phyloP scores from a whole-genome alignment of 129 eudicot genomes.

The Ambrosia trifida region DNA sequence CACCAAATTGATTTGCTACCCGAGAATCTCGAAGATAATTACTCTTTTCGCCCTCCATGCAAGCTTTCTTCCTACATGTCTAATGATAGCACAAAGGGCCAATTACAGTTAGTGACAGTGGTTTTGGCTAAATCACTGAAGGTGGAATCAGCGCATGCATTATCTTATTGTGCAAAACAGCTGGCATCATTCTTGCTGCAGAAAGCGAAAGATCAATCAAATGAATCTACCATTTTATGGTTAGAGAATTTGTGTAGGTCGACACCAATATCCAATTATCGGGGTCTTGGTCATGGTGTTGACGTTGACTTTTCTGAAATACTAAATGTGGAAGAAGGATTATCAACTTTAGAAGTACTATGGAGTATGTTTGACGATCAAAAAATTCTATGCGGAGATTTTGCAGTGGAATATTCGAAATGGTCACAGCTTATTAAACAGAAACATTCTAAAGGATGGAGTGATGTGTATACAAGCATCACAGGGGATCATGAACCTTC shows the following conservation, averaged over 20 bases:
- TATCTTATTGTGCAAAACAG: conserved; percentile 53
- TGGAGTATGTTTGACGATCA: conserved; percentile 50
- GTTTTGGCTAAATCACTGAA: conserved; percentile 45
- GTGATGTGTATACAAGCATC: conserved; percentile 46
- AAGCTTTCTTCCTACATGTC: conserved; percentile 31
- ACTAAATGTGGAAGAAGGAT: conserved; percentile 34
- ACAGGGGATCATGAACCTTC: conserved; percentile 48
- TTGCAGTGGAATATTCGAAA: conserved; percentile 42
- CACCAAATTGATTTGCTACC: conserved; percentile 44
- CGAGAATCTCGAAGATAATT: conserved; percentile 41
- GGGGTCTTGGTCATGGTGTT: conserved; percentile 27
- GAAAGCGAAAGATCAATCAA: conserved; percentile 45
- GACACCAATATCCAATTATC: conserved; percentile 31
- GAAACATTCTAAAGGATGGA: conserved; percentile 68
- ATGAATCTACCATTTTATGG: conserved; percentile 44
- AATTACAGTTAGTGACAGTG: conserved; percentile 34
- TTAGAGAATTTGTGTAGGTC: conserved; percentile 44
- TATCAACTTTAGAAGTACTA: conserved; percentile 47
- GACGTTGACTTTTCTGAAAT: conserved; percentile 30
- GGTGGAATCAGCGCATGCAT: conserved; percentile 41
- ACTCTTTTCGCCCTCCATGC: conserved; percentile 28
- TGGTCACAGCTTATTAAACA: conserved; percentile 52
- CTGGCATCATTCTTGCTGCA: conserved; percentile 60
- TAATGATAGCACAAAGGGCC: conserved; percentile 28
- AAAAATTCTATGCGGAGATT: conserved; percentile 40